Conservation (phyloP, 257 asterid genomes). For the Apocynum venetum region DNA sequence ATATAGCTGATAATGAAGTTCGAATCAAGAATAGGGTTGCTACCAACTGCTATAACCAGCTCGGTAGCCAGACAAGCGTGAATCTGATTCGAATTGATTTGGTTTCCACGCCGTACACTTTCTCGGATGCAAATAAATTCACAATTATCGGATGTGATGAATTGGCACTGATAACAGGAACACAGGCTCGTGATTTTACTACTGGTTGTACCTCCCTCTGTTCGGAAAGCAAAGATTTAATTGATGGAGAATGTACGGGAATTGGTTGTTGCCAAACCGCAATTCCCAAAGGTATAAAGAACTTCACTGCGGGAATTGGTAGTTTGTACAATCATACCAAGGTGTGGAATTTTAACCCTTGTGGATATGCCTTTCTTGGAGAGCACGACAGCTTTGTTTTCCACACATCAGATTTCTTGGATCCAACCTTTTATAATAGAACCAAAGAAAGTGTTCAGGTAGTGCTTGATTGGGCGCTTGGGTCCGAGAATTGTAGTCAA, state of each 20-base stretch:
- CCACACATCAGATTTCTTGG: slow-evolving; percentile 25
- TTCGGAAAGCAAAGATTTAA: slow-evolving; percentile 16
- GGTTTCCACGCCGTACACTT: slow-evolving; percentile 17
- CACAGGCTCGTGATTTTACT: slow-evolving; percentile 26
- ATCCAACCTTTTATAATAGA: slow-evolving; percentile 24
- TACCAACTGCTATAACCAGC: slow-evolving; percentile 13
- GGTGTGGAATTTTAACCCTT: slow-evolving; percentile 30
- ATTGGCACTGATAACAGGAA: slow-evolving; percentile 16
- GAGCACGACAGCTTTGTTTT: slow-evolving; percentile 37
- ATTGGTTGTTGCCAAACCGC: slow-evolving; percentile 54
- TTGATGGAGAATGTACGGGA: slow-evolving; percentile 44
- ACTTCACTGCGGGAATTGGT: neutral
- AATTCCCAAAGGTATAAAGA: slow-evolving; percentile 47
- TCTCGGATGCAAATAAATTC: slow-evolving; percentile 35
- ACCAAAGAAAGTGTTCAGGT: slow-evolving; percentile 35
- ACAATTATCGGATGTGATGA: slow-evolving; percentile 56
- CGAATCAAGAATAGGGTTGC: slow-evolving; percentile 13
- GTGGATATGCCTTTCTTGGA: slow-evolving; percentile 53
- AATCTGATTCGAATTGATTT: neutral
- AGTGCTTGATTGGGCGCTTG: slow-evolving; percentile 65
- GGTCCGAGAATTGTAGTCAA: slow-evolving; percentile 33
- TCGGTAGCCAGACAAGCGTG: neutral
- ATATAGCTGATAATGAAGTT: slow-evolving; percentile 12
- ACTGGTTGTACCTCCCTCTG: slow-evolving; percentile 44
- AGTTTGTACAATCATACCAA: slow-evolving; percentile 1